Conservation (phyloP, 805 yeast species). For the Yamadazyma nakazawae region DNA sequence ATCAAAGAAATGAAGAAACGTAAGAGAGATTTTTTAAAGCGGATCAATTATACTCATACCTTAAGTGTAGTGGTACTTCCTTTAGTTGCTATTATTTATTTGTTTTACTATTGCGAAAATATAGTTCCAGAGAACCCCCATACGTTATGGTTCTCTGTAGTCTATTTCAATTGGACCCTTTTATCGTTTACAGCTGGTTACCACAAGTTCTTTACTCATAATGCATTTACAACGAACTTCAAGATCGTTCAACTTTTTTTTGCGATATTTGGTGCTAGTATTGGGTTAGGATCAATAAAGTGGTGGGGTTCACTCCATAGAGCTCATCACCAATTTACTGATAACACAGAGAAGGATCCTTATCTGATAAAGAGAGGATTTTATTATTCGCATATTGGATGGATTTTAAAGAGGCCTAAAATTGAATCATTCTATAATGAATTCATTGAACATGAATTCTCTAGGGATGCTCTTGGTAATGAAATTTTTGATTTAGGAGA, state of each 20-base stretch:
- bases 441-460: conserved; percentile 37
- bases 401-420: conserved; percentile 69
- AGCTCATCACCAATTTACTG: conserved; percentile 83
- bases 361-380: conserved; percentile 80
- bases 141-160: conserved; percentile 27
- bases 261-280: conserved; percentile 63
- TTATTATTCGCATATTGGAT: conserved; percentile 81
- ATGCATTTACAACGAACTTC: conserved; percentile 28
- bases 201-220: conserved; percentile 42
- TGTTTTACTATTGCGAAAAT: conserved; percentile 18
- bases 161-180: conserved; percentile 35
- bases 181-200: conserved; percentile 42
- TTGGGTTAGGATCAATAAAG: conserved; percentile 72
- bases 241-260: conserved; percentile 44
- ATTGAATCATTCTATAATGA: conserved; percentile 27
- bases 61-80: conserved; percentile 35
- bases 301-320: conserved; percentile 84
- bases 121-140: conserved; percentile 24
- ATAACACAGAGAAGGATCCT: conserved; percentile 85
- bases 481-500: conserved; percentile 11
- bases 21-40: conserved; percentile 31
- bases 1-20: conserved; percentile 33
- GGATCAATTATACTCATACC: conserved; percentile 36
- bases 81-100: conserved; percentile 23
- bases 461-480: conserved; percentile 14